Percentiles rank a stretch among this genome's conserved stretches.
Evolutionary conservation across 1,284 basidiomycete species (phyloP).

Genomic region (Xerocomus minutiporus): DNA sequence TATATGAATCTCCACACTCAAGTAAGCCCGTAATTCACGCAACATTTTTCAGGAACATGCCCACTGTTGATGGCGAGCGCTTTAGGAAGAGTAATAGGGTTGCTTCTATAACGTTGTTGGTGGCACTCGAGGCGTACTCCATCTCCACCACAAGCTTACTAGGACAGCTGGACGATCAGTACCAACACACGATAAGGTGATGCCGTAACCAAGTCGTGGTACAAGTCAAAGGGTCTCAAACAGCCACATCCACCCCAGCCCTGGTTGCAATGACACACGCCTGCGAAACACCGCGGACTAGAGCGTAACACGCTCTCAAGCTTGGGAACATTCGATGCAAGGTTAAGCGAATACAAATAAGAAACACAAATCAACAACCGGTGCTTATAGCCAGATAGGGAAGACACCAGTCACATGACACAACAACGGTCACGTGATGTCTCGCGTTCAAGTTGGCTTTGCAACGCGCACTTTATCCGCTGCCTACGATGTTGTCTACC

Average conservation of each 20-base stretch:
- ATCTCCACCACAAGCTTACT: neutral
- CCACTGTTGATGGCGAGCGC: neutral
- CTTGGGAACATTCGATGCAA: conserved; percentile 1
- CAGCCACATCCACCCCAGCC: neutral
- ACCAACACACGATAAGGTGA: conserved; percentile 3
- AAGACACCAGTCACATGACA: conserved; percentile 17
- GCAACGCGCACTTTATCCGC: conserved; percentile 2
- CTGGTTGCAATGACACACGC: conserved; percentile 16
- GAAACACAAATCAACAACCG: too few relatives aligned
- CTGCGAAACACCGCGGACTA: conserved; percentile 25
- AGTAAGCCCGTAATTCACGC: conserved; percentile 17
- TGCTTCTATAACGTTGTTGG: conserved; percentile 19
- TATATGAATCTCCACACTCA: conserved; percentile 12
- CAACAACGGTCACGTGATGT: conserved; percentile 22
- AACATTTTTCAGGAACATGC: conserved; percentile 17
- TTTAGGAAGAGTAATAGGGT: conserved; percentile 22
- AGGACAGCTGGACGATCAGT: neutral
- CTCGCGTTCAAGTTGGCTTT: conserved; percentile 30
- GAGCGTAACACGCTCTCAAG: too few relatives aligned
- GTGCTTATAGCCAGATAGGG: too few relatives aligned
- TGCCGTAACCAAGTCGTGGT: neutral
- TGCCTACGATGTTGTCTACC: conserved; percentile 46
- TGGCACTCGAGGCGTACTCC: neutral
- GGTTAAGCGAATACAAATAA: conserved; percentile 26
- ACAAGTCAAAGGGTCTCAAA: neutral